Percentiles rank a stretch among this genome's conserved stretches.
Evolutionary conservation across 2,329 filamentous ascomycete species (phyloP).

Genomic region (Dendryphion nanum): DNA sequence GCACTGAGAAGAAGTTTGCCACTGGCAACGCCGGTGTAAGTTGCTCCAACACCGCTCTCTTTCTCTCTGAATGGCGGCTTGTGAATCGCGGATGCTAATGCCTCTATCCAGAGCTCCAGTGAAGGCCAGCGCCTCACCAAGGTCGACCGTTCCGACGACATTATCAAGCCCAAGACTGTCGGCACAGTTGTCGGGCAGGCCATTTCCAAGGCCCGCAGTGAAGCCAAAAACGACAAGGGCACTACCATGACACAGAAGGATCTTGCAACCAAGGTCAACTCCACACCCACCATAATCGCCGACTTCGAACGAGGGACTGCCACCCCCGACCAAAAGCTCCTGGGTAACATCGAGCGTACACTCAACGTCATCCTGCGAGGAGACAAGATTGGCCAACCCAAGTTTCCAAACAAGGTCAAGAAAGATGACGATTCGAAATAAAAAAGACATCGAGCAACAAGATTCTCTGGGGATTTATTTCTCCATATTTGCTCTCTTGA

Average conservation of each 20-base stretch:
- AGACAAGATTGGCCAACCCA: slow-evolving; percentile 78
- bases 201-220: slow-evolving; percentile 75
- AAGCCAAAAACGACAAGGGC: slow-evolving; percentile 75
- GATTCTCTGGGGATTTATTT: too few relatives aligned
- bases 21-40: slow-evolving; percentile 79
- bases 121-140: slow-evolving; percentile 97
- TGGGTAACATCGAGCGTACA: slow-evolving; percentile 74
- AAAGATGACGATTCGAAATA: too few relatives aligned
- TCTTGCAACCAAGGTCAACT: slow-evolving; percentile 84
- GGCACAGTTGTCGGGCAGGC: slow-evolving; percentile 77
- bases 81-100: not conserved
- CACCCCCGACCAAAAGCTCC: slow-evolving; percentile 78
- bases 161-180: slow-evolving; percentile 89
- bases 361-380: slow-evolving; percentile 88
- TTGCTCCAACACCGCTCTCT: slow-evolving; percentile 22
- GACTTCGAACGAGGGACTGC: slow-evolving; percentile 82
- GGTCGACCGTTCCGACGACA: slow-evolving; percentile 95
- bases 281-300: slow-evolving; percentile 73
- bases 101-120: slow-evolving; percentile 27
- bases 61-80: not conserved
- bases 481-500: too few relatives aligned
- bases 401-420: slow-evolving; percentile 70
- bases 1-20: slow-evolving; percentile 88
- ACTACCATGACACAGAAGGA: slow-evolving; percentile 83
- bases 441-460: too few relatives aligned